A percentile compares a stretch with the other conserved stretches of the same genome.
Conservation (phyloP, 1,284 basidiomycete genomes). For the Phenoliferia sp. region DNA sequence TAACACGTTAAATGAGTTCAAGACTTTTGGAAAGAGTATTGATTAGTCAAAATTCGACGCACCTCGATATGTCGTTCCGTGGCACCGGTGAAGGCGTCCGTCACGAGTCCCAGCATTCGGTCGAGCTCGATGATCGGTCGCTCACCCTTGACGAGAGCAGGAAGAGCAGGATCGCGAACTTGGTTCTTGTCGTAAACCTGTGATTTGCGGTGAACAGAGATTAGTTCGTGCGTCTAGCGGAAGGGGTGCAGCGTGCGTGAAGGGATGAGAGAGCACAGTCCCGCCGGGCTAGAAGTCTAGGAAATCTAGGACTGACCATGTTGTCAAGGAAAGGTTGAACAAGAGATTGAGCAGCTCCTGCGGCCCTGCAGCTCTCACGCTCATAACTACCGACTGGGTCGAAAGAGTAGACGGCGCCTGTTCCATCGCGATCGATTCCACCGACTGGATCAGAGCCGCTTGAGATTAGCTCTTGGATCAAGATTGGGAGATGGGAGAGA, state of each 20-base stretch:
- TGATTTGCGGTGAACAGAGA: constrained; percentile 35
- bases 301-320: no score
- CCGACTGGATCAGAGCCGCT: constrained; percentile 26
- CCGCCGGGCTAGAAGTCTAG: no score
- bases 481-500: background rate
- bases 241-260: constrained; percentile 35
- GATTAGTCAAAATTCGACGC: constrained; percentile 86
- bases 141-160: constrained; percentile 50
- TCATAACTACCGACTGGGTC: constrained; percentile 95
- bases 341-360: constrained; percentile 81
- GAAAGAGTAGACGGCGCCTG: constrained; percentile 93
- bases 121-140: constrained; percentile 64
- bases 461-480: background rate
- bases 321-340: constrained; percentile 95
- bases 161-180: constrained; percentile 44
- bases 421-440: constrained; percentile 53
- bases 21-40: constrained; percentile 41
- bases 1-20: background rate
- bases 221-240: constrained; percentile 48
- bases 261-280: no score
- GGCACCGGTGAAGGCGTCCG: constrained; percentile 87
- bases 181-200: constrained; percentile 98
- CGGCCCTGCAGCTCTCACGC: constrained; percentile 87
- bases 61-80: constrained; percentile 97
- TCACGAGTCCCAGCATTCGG: constrained; percentile 76